These are phyloP conservation scores for Gossypium thurberi DNA, from an alignment of 345 rosid species.

Conservation along the genomic window DNA sequence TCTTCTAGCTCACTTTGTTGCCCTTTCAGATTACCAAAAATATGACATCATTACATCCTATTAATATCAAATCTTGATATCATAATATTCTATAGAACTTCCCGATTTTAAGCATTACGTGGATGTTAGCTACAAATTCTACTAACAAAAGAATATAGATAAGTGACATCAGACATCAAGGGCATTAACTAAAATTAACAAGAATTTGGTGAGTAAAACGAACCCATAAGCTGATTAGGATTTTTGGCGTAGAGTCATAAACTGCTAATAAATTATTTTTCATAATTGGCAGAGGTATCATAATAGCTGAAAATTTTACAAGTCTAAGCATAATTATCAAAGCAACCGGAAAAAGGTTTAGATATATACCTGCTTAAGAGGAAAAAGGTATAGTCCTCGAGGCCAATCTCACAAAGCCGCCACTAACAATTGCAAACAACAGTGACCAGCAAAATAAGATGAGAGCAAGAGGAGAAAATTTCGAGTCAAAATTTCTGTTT, in stretches of 20 bases:
- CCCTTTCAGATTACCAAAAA: not conserved
- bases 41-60: not conserved
- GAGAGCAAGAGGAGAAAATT: constrained; percentile 5
- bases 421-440: constrained; percentile 42
- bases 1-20: not conserved
- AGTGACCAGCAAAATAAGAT: not conserved
- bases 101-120: not conserved
- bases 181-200: not conserved
- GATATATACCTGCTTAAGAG: constrained; percentile 78
- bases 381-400: constrained; percentile 88
- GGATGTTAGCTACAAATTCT: not conserved
- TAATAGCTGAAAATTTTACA: not conserved
- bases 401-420: constrained; percentile 97
- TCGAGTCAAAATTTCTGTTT: constrained; percentile 7
- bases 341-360: constrained; percentile 4
- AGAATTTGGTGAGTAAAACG: not conserved
- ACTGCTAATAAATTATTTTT: not conserved
- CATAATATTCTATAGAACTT: not conserved
- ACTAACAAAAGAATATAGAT: not conserved
- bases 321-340: not conserved
- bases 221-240: not conserved
- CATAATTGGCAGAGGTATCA: not conserved
- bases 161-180: not conserved
- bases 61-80: not conserved
- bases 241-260: not conserved